phyloP scores from a whole-genome alignment of 163 green algal species.

The Chlamydomonas reinhardtii region DNA sequence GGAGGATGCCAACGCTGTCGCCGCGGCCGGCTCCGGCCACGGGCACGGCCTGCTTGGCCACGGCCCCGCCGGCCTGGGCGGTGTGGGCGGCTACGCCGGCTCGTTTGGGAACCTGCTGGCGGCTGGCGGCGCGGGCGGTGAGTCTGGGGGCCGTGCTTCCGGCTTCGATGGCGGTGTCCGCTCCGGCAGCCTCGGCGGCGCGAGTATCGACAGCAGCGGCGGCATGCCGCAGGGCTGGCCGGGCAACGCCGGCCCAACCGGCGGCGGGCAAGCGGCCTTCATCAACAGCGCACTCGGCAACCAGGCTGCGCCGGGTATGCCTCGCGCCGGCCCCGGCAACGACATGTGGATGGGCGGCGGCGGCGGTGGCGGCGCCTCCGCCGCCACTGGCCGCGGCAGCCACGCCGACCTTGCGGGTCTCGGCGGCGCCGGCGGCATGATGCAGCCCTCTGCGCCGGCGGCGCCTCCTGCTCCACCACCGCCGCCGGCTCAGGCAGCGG shows the following conservation, averaged over 20 bases:
- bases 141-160: too few relatives aligned
- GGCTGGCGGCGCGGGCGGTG: not conserved
- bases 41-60: too few relatives aligned
- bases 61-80: not conserved
- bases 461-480: not conserved
- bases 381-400: constrained; percentile 4
- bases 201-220: constrained; percentile 4
- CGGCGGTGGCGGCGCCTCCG: not conserved
- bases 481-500: not conserved
- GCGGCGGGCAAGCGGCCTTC: not conserved
- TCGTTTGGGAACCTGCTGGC: constrained; percentile 36
- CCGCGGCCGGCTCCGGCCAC: too few relatives aligned
- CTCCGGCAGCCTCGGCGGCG: constrained; percentile 6
- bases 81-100: constrained; percentile 2
- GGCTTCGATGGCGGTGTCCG: not conserved
- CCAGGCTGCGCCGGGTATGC: not conserved
- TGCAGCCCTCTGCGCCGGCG: not conserved
- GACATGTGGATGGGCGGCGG: constrained; percentile 12
- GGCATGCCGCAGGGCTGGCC: not conserved
- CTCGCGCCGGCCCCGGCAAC: not conserved
- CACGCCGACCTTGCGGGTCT: constrained; percentile 1
- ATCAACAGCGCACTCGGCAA: not conserved
- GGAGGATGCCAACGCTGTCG: not conserved
- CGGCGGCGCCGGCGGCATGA: not conserved
- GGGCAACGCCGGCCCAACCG: not conserved